These are phyloP conservation scores for Capsicum baccatum DNA, from an alignment of 257 asterid species.

Conservation along the genomic window DNA sequence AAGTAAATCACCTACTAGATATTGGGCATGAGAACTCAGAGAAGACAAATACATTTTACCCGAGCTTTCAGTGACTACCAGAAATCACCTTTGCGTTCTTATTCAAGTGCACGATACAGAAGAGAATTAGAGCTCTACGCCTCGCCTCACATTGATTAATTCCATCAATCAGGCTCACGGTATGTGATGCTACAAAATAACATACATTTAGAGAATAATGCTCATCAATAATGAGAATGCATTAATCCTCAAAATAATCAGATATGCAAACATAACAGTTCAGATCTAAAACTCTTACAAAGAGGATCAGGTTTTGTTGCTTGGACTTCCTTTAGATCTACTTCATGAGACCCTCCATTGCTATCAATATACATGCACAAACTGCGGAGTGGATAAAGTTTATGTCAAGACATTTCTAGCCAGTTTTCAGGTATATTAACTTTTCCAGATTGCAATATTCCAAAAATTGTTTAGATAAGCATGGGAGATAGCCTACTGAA, in stretches of 20 bases:
- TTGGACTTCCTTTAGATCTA: slow-evolving; percentile 58
- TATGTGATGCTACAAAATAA: slow-evolving; percentile 59
- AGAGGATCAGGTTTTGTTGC: slow-evolving; percentile 68
- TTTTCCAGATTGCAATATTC: not conserved
- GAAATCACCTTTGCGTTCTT: slow-evolving; percentile 71
- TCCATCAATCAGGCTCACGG: slow-evolving; percentile 78
- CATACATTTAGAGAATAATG: slow-evolving; percentile 18
- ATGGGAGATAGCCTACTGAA: not conserved
- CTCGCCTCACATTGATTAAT: slow-evolving; percentile 77
- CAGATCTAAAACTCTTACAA: slow-evolving; percentile 54
- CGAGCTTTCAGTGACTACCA: slow-evolving; percentile 4
- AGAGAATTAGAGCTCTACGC: slow-evolving; percentile 85
- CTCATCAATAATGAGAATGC: slow-evolving; percentile 12
- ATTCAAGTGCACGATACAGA: slow-evolving; percentile 72
- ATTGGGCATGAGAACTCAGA: slow-evolving; percentile 1
- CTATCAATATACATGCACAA: slow-evolving; percentile 69
- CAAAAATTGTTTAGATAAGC: not conserved
- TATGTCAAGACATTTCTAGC: not conserved
- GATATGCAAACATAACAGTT: slow-evolving; percentile 11
- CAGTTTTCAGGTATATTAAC: slow-evolving; percentile 21
- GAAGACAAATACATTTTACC: not conserved
- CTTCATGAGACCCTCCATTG: slow-evolving; percentile 58
- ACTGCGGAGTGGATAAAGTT: slow-evolving; percentile 49
- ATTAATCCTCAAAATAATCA: not conserved
- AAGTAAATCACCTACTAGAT: not conserved